phyloP scores from a whole-genome alignment of 768 basidiomycete species.

The Polyporus arcularius region DNA sequence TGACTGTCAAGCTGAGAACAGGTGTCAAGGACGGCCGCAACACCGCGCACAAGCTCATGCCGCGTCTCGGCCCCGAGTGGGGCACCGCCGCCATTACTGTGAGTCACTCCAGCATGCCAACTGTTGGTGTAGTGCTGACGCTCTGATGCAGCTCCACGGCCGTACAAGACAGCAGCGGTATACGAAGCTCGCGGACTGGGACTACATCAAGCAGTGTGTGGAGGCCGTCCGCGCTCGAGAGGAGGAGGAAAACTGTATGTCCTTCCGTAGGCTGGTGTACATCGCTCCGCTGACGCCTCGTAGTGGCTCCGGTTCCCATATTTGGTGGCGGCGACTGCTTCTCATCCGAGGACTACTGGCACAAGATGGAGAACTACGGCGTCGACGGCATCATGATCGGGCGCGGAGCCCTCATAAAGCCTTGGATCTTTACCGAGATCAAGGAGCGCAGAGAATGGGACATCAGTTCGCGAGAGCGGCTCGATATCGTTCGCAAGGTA shows the following conservation, averaged over 20 bases:
- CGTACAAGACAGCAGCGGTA: slow-evolving; percentile 95
- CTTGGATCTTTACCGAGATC: slow-evolving; percentile 95
- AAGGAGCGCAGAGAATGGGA: slow-evolving; percentile 94
- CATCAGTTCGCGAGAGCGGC: slow-evolving; percentile 79
- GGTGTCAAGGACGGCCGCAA: slow-evolving; percentile 90
- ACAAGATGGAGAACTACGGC: slow-evolving; percentile 71
- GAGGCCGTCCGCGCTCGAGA: slow-evolving; percentile 72
- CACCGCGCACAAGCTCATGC: slow-evolving; percentile 88
- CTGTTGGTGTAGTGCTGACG: not conserved
- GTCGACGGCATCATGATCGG: slow-evolving; percentile 97
- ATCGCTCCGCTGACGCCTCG: not conserved
- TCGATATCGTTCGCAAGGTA: slow-evolving; percentile 79
- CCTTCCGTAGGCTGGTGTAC: not conserved
- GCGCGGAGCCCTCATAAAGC: slow-evolving; percentile 93
- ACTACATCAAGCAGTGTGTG: slow-evolving; percentile 87
- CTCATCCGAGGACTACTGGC: slow-evolving; percentile 82
- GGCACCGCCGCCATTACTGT: slow-evolving; percentile 57
- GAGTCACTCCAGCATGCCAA: slow-evolving; percentile 3
- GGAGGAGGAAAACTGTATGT: slow-evolving; percentile 70
- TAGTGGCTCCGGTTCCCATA: slow-evolving; percentile 86
- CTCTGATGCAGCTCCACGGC: slow-evolving; percentile 77
- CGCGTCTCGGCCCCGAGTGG: slow-evolving; percentile 61
- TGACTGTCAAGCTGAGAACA: slow-evolving; percentile 90
- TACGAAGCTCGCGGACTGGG: slow-evolving; percentile 90
- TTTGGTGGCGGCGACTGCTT: slow-evolving; percentile 97